phyloP scores from a whole-genome alignment of 148 eudicot genomes.

The Chenopodium formosanum region DNA sequence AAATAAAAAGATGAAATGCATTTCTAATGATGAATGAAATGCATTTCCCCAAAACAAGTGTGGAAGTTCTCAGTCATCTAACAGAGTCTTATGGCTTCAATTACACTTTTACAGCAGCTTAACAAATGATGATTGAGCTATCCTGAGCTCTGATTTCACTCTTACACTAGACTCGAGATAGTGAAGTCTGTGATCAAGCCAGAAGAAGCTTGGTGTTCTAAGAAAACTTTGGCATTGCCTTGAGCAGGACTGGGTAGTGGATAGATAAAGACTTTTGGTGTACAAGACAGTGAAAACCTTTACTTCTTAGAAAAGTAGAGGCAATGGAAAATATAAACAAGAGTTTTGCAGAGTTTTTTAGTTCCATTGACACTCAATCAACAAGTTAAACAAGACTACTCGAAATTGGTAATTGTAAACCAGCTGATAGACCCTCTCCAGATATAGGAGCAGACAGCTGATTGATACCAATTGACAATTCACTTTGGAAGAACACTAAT shows the following conservation, averaged over 20 bases:
- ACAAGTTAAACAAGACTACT: not conserved
- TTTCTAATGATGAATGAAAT: too few species aligned
- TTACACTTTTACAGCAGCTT: not conserved
- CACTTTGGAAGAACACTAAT: conserved; percentile 5
- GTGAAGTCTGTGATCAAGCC: conserved; percentile 8
- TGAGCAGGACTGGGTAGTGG: not conserved
- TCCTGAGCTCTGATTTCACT: not conserved
- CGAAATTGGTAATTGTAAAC: not conserved
- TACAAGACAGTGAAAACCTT: not conserved
- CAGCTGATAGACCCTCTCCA: not conserved
- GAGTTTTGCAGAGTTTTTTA: not conserved
- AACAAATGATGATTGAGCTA: not conserved
- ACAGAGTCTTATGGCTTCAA: not conserved
- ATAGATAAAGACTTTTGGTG: not conserved
- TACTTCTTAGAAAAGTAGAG: not conserved
- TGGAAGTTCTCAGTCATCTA: not conserved
- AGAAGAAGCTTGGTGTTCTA: not conserved
- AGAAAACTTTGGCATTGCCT: not conserved
- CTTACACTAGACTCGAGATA: not conserved
- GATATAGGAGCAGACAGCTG: not conserved
- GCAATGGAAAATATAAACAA: not conserved
- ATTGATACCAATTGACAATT: conserved; percentile 1
- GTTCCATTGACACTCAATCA: not conserved
- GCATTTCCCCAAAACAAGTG: not conserved
- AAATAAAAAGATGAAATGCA: not conserved